These are phyloP conservation scores for Metroxylon sagu DNA, from an alignment of 176 grass and related monocot species.

Conservation along the genomic window DNA sequence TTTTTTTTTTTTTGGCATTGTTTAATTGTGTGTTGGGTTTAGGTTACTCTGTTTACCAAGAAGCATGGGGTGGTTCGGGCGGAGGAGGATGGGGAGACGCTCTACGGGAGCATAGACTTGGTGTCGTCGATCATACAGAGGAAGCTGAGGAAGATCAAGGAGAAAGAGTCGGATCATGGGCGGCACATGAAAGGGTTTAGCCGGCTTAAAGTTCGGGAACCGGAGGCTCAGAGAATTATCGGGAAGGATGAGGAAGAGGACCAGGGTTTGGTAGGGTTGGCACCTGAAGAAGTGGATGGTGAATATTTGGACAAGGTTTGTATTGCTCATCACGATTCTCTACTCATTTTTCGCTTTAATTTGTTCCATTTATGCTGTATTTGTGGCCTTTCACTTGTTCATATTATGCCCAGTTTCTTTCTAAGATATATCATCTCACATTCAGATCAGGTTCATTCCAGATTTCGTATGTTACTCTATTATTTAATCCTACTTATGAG, in stretches of 20 bases:
- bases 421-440: no score
- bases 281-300: slow-evolving; percentile 41
- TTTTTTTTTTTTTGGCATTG: no score
- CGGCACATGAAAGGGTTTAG: slow-evolving; percentile 43
- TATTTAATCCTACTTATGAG: no score
- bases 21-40: not conserved
- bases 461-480: no score
- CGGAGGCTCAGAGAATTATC: not conserved
- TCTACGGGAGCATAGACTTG: slow-evolving; percentile 72
- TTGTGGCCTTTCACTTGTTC: no score
- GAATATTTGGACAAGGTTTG: slow-evolving; percentile 42
- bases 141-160: slow-evolving; percentile 90
- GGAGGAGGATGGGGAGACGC: slow-evolving; percentile 73
- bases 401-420: no score
- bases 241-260: slow-evolving; percentile 17
- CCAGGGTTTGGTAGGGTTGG: slow-evolving; percentile 15
- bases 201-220: slow-evolving; percentile 17
- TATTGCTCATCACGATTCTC: not conserved
- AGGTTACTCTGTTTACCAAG: slow-evolving; percentile 76
- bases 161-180: slow-evolving; percentile 64
- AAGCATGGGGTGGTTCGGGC: slow-evolving; percentile 75
- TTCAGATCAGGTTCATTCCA: no score
- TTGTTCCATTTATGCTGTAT: not conserved
- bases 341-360: not conserved
- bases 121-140: slow-evolving; percentile 71